phyloP scores from a whole-genome alignment of 2,329 filamentous ascomycete genomes.

The Aureobasidium sp. region DNA sequence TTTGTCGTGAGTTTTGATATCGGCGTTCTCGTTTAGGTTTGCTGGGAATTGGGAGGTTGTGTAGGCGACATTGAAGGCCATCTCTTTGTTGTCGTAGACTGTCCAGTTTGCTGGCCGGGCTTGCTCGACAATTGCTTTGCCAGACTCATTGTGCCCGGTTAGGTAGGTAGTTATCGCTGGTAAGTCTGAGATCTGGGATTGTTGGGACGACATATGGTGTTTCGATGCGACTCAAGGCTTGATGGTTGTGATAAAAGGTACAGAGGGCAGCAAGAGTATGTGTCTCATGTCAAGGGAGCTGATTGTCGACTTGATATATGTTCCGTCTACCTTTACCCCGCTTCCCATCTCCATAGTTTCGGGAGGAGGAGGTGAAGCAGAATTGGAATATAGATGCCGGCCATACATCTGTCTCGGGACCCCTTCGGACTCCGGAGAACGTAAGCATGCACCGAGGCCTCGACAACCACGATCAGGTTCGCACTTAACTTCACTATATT shows the following conservation, averaged over 20 bases:
- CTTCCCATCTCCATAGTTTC: neutral
- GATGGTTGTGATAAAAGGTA: neutral
- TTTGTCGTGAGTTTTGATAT: constrained; percentile 41
- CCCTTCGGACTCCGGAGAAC: neutral
- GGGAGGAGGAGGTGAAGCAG: neutral
- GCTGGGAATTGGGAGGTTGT: constrained; percentile 44
- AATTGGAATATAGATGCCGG: neutral
- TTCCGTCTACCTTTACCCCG: neutral
- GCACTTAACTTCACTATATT: too few relatives aligned
- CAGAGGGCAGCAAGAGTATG: neutral
- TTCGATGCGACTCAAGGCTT: too few relatives aligned
- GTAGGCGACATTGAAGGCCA: constrained; percentile 46
- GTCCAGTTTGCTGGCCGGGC: constrained; percentile 26
- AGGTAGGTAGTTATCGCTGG: constrained; percentile 29
- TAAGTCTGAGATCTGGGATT: constrained; percentile 25
- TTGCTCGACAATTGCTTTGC: constrained; percentile 30
- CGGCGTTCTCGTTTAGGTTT: constrained; percentile 39
- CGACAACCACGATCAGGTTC: too few relatives aligned
- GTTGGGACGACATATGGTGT: constrained; percentile 22
- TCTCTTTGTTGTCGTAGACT: constrained; percentile 36
- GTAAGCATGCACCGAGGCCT: too few relatives aligned
- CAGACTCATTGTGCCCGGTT: constrained; percentile 28
- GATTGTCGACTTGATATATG: neutral
- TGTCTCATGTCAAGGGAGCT: neutral
- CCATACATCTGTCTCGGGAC: neutral